Evolutionary conservation across 495 filamentous ascomycete genomes (phyloP), one percentile per base, ranked within the genome.

Genomic region (Neurospora pannonica): DNA sequence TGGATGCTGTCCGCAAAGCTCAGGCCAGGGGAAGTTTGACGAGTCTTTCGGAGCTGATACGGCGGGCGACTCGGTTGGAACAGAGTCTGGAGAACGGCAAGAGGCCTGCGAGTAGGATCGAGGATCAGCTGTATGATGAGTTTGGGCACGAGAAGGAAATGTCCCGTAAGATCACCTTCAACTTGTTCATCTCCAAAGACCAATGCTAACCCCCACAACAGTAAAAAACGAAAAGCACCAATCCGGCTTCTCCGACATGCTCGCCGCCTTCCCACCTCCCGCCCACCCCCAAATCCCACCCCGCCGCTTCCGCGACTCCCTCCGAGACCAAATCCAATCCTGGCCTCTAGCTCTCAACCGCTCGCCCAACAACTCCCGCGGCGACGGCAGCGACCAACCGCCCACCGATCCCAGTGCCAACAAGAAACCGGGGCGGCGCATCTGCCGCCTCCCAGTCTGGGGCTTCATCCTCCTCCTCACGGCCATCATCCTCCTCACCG

Each of bases 251-350:
- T 95, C 93, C 19, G 94, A 97, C 78, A 97, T 98, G 79, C 86
- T 99, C 7, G 92, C 93, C 15, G 93, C 94, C 17, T 99, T 99
- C 74, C 96, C 96, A 9, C 92, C 94, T 13, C 94, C 96, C 6
- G 89, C 88, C 5, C 85, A 90, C 1, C 72, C 79, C 17, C 71
- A 87, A 60, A 85, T 86, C 9, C 90, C 87, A 7, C 89, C 88
- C 24, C 87, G 78, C 72, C 82, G 82, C 70, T 74, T 83, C 70
- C 84, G 84, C 39, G 80, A 84, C 28, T 85, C 83, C 71, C 75
- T 82, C 17, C 79, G 80, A 39, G 78, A 81, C 36, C 76, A 79
- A 39, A 74, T 78, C 48, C 75, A 78, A 42, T 81, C 83, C 43
- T 88, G 86, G 83, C 86, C 85, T n/a, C 76, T 83, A 43, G 81